These are phyloP conservation scores for Kodamaea neixiangensis DNA, from an alignment of 805 yeast species.

Conservation along the genomic window DNA sequence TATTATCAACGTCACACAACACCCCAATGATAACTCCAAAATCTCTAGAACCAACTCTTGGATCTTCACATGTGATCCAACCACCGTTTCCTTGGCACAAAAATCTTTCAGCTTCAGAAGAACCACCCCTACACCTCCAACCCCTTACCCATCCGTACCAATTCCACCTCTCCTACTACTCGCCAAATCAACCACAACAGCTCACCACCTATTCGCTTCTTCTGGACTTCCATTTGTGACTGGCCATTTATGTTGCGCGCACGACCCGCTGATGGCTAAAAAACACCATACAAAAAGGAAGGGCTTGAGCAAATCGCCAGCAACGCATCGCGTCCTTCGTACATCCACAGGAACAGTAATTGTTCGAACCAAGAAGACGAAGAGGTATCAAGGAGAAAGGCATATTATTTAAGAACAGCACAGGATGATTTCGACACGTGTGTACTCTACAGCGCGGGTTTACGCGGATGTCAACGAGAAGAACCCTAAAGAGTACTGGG, in stretches of 20 bases:
- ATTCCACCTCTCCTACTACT: not conserved
- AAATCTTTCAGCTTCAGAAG: not conserved
- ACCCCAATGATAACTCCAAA: no score
- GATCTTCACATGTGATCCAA: not conserved
- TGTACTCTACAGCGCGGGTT: conserved; percentile 48
- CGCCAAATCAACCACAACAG: no score
- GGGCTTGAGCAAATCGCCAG: not conserved
- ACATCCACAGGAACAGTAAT: not conserved
- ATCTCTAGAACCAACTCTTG: no score
- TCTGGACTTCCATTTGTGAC: not conserved
- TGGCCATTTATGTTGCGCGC: not conserved
- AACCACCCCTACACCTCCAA: not conserved
- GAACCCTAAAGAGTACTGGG: conserved; percentile 79
- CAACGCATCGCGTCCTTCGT: not conserved
- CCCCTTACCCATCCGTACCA: no score
- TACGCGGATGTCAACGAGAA: conserved; percentile 73
- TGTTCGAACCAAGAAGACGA: not conserved
- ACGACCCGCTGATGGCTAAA: not conserved
- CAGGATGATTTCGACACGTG: conserved; percentile 31
- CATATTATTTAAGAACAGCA: not conserved
- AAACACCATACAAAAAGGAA: not conserved
- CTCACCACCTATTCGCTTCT: not conserved
- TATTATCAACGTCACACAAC: no score
- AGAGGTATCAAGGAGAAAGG: not conserved
- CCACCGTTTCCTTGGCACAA: not conserved